phyloP scores from a whole-genome alignment of 2,329 filamentous ascomycete species.

The Tolypocladium paradoxum region DNA sequence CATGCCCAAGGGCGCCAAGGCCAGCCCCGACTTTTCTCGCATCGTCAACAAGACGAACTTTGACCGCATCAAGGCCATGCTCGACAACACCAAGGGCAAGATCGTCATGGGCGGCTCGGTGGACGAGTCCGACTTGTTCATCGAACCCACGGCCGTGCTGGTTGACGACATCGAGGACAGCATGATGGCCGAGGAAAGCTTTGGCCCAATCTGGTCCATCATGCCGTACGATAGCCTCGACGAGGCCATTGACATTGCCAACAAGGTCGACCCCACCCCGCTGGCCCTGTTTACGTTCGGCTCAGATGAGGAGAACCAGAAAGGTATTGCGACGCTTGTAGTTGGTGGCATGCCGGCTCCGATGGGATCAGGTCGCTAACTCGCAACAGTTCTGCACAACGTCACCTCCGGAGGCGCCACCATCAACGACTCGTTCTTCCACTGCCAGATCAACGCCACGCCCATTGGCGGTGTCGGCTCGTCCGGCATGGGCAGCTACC shows the following conservation, averaged over 20 bases:
- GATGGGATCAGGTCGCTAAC: conserved; percentile 12
- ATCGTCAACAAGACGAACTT: conserved; percentile 78
- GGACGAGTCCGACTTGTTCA: conserved; percentile 71
- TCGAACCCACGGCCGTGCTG: conserved; percentile 87
- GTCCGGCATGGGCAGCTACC: conserved; percentile 37
- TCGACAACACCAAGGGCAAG: conserved; percentile 74
- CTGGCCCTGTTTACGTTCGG: conserved; percentile 81
- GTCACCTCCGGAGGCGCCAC: conserved; percentile 39
- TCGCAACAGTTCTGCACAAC: conserved; percentile 21
- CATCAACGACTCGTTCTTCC: conserved; percentile 36
- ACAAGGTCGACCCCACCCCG: conserved; percentile 72
- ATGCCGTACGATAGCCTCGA: conserved; percentile 70
- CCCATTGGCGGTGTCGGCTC: conserved; percentile 40
- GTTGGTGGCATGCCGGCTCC: no score
- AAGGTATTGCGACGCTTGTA: no score
- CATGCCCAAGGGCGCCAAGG: conserved; percentile 71
- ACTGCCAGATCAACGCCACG: conserved; percentile 27
- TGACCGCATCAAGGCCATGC: conserved; percentile 75
- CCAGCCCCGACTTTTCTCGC: conserved; percentile 66
- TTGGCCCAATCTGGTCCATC: conserved; percentile 85
- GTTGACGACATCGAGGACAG: conserved; percentile 62
- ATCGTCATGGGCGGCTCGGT: conserved; percentile 79
- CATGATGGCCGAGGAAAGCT: conserved; percentile 75
- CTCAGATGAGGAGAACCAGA: conserved; percentile 63
- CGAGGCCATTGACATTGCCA: conserved; percentile 73